These are phyloP conservation scores for Annulohypoxylon stygium DNA, from an alignment of 495 filamentous ascomycete genomes.

Conservation along the genomic window DNA sequence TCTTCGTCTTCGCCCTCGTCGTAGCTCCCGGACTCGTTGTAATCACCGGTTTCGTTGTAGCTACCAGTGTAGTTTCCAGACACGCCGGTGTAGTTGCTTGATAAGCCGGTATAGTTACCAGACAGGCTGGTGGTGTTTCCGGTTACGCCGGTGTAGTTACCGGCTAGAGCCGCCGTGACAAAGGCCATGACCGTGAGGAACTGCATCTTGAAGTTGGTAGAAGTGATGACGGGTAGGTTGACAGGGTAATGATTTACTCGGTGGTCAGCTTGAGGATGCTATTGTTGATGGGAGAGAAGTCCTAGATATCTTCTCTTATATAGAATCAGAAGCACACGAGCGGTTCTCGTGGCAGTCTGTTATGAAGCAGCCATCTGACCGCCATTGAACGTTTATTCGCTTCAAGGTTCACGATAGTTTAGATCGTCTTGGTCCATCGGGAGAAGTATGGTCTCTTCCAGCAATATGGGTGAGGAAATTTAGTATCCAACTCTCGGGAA, in stretches of 20 bases:
- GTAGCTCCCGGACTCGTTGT: no score
- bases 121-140: no score
- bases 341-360: neutral
- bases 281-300: neutral
- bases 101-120: no score
- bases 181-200: slow-evolving; percentile 27
- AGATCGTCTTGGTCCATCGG: slow-evolving; percentile 16
- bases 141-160: no score
- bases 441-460: neutral
- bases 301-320: slow-evolving; percentile 15
- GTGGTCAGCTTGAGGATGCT: slow-evolving; percentile 1
- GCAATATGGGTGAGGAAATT: neutral
- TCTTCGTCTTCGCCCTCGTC: no score
- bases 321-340: neutral
- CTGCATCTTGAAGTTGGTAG: slow-evolving; percentile 33
- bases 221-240: neutral
- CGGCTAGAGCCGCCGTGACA: slow-evolving; percentile 30
- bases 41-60: no score
- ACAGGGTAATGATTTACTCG: neutral
- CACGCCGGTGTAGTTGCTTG: no score
- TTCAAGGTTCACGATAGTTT: slow-evolving; percentile 8
- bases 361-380: neutral
- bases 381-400: neutral
- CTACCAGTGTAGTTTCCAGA: no score
- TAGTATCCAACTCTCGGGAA: neutral